Base-by-base conservation (phyloP, 108 stramenopile species). In the Cylindrotheca fusiformis region DNA sequence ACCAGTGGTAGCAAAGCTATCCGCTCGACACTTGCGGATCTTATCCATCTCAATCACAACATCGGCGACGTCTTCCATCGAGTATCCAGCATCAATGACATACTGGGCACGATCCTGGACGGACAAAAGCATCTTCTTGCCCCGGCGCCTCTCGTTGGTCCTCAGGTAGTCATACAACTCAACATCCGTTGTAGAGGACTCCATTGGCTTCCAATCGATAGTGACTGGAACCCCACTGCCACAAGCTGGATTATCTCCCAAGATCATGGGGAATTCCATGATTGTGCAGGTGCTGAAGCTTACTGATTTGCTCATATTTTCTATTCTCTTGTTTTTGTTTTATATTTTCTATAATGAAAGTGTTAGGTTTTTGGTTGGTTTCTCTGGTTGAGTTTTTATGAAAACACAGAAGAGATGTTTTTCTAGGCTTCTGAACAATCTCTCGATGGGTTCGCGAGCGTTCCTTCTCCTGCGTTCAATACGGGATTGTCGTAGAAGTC, bases 171-270 rank as follows among this genome's bases (percentile, higher is more conserved):
- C 71, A 32, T 65, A 60, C 12, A 72, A 24, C 46, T 32, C 55
- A 5, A 57, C n/a, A 25, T 68, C 46, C 0, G 41, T 4, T 1
- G 58, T 58, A n/a, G n/a, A 26, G 1, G 19, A 0, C 0, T 66
- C 17, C 60, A 31, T 36, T 4, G 45, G 58, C 41, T 59, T 36
- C 73, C 73, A 74, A 0, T 47, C 74, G 33, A 75, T 63, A 6
- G 69, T 54, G 17, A 76, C 51, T n/a, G 75, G 75, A 60, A 58
- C 59, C 4, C 75, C 75, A 4, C 41, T 23, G 24, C 26, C 24
- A 29, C 55, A 54, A 14, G 75, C 46, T 24, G 75, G 75, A 25
- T 76, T 65, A 17, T 76, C 75, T 8, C 75, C 69, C 51, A 76
- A 30, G 14, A 76, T 55, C 12, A 61, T 56, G 22, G 64, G 64